These are phyloP conservation scores for Citrus trifoliata DNA, from an alignment of 345 rosid genomes.

Conservation along the genomic window DNA sequence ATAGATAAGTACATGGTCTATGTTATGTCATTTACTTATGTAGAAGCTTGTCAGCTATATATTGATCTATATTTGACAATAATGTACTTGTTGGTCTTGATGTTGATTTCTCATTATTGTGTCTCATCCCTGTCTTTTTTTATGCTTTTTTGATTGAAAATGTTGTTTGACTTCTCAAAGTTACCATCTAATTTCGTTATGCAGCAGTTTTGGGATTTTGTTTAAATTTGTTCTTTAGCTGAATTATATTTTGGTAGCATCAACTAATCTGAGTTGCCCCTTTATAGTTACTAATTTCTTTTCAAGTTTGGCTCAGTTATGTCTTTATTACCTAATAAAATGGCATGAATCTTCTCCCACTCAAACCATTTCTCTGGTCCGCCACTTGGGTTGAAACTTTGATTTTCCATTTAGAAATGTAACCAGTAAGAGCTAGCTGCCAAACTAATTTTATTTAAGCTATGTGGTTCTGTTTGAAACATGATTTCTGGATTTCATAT, in stretches of 20 bases:
- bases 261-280: not conserved
- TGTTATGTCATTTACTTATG: not conserved
- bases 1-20: not conserved
- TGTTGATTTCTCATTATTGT: not conserved
- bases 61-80: not conserved
- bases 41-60: not conserved
- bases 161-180: not conserved
- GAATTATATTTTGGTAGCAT: not conserved
- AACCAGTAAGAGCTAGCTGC: not conserved
- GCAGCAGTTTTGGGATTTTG: not conserved
- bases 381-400: not conserved
- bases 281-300: not conserved
- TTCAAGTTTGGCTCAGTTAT: not conserved
- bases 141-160: not conserved
- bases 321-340: not conserved
- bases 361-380: not conserved
- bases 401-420: not conserved
- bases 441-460: not conserved
- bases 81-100: not conserved
- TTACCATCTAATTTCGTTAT: not conserved
- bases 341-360: not conserved
- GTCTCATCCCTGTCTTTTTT: not conserved
- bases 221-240: not conserved
- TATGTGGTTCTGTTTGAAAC: not conserved
- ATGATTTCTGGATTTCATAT: not conserved